Evolutionary conservation across 2,329 filamentous ascomycete species (phyloP), one percentile per base, ranked within the genome.

Genomic region (Fusarium siculi): DNA sequence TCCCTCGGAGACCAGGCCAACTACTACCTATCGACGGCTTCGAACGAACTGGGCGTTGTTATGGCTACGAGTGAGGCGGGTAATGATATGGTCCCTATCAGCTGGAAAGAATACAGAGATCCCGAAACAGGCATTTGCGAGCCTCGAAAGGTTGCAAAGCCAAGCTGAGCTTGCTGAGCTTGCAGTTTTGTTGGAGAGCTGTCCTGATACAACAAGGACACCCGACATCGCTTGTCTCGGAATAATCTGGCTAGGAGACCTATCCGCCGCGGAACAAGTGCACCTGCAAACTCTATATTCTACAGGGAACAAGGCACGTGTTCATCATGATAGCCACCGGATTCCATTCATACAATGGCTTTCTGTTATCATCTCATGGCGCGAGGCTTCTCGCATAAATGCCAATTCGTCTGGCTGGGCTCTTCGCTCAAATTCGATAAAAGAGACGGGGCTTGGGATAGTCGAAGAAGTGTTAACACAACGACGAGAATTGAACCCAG

Each of bases 21-120:
- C 78, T 99, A 98, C 81, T 99, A 98, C 81, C 88, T 97, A n/a
- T 93, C 92, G 32, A 99, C 96, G 3, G 94, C 95, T 34, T 90
- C 90, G 75, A 98, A 99, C 82, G 93, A 97, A 80, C 87, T 97
- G 44, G 96, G 96, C 5, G 96, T 98, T 66, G 93, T 99, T 43
- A 93, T 98, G 91, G 96, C 96, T 15, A 92, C 90, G 76, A 97
- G 94, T 80, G 94, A 97, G 80, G 89, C 89, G 5, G 95, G 95
- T 2, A 96, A 97, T 82, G 89, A 93, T 77, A 97, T 98, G 95
- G 93, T 93, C 78, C 96, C 96, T 4, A 89, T 97, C 62, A 97
- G 92, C 82, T 99, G 96, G 96, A 97, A 92, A 85, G 96, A 98
- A 84, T 97, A 97, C 84, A 89, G 90, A 79, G 96, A 98, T 85